Percentiles rank a stretch among this genome's conserved stretches.
Conservation (phyloP, 2,329 filamentous ascomycete species). For the Verticillium nonalfalfae region DNA sequence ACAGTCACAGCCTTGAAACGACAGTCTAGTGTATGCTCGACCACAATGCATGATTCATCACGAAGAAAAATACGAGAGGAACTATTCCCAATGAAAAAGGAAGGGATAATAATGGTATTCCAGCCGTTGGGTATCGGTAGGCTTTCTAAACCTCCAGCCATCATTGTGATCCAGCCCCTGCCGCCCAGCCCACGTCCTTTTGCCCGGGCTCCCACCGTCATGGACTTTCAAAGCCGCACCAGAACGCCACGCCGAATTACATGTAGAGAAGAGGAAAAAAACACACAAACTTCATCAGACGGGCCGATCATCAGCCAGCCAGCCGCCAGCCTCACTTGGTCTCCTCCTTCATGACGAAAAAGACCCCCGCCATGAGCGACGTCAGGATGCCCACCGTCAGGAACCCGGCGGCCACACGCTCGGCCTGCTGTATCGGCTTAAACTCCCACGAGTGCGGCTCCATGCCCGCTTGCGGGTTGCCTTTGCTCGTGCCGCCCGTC, state of each 20-base stretch:
- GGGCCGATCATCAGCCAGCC: background rate
- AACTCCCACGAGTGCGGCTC: conserved; percentile 19
- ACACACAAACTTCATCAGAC: too few relatives aligned
- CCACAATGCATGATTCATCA: too few relatives aligned
- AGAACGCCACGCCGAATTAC: background rate
- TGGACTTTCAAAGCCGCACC: background rate
- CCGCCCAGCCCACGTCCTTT: background rate
- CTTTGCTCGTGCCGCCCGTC: conserved; percentile 54
- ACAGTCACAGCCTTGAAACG: too few relatives aligned
- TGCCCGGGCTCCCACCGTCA: background rate
- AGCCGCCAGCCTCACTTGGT: background rate
- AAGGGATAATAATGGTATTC: background rate
- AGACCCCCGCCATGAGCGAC: conserved; percentile 41
- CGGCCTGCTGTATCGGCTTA: conserved; percentile 38
- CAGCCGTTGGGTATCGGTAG: background rate
- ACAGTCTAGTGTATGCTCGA: too few relatives aligned
- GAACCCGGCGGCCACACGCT: conserved; percentile 50
- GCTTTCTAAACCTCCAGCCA: background rate
- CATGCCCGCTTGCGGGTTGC: conserved; percentile 40
- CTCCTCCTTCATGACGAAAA: conserved; percentile 37
- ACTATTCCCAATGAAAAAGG: background rate
- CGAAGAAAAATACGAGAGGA: too few relatives aligned
- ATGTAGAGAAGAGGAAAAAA: too few relatives aligned
- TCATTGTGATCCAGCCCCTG: background rate
- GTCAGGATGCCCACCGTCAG: conserved; percentile 43